These are phyloP conservation scores for Guadua angustifolia DNA, from an alignment of 176 grass and related monocot species.

Conservation along the genomic window DNA sequence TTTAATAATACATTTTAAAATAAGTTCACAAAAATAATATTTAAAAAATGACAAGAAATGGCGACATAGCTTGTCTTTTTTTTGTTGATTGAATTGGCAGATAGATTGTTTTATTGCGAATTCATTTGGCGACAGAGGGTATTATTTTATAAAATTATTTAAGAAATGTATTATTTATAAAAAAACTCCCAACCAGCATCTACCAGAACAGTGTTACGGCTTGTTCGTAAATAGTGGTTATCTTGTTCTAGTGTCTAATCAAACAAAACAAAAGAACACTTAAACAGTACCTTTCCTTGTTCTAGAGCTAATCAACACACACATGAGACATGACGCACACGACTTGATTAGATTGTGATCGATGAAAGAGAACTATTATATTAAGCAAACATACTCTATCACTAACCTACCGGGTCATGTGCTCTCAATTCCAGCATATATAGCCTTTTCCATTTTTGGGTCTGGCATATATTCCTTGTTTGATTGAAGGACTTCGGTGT, in stretches of 20 bases:
- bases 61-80: no score
- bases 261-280: neutral
- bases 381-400: neutral
- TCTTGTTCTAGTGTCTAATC: neutral
- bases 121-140: no score
- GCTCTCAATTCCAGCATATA: neutral
- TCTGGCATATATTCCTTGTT: neutral
- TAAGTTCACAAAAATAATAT: no score
- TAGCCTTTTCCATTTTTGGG: neutral
- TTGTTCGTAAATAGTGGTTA: neutral
- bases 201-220: neutral
- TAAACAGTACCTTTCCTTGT: neutral
- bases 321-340: neutral
- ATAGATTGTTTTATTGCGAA: no score
- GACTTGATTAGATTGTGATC: neutral
- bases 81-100: no score
- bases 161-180: no score
- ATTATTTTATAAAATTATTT: no score
- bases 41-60: no score
- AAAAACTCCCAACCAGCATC: neutral
- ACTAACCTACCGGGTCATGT: neutral
- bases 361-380: no score
- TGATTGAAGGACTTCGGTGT: neutral
- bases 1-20: no score
- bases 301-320: neutral